Base-by-base conservation (phyloP, 805 yeast genomes). In the Pichia kluyveri region DNA sequence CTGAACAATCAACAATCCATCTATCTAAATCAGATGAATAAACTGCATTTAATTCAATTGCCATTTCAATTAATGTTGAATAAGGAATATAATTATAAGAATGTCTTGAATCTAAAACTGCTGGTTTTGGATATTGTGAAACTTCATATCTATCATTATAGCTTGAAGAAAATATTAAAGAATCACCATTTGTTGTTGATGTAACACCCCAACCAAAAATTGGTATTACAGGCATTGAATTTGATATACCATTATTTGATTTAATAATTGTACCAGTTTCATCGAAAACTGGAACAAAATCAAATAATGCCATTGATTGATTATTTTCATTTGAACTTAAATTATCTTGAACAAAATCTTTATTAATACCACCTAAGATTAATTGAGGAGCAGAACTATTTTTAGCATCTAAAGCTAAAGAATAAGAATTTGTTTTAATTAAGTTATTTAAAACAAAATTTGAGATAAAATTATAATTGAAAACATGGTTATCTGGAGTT, bases 1-100 rank as follows among this genome's bases (percentile, higher is more conserved):
- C 65, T 12, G 73, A 64, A 65, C 93, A 85, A 49, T 75, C 74
- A 14, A 82, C 81, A 15, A 82, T 56, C 91, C 91, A 85, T 17
- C 72, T 56, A 26, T 66, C 68, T 8, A 69, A 57, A 7, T 68
- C 66, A 5, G 65, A 60, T 4, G 75, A 71, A 58, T 77, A 85
- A 52, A 71, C 75, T 0, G 91, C 91, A 56, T 81, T 80, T 38
- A 82, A 66, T 62, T 85, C 90, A 27, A 83, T 69, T 0, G 90
- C 87, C 31, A 85, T 62, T 54, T 76, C 77, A 44, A 84, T 69
- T 40, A 85, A 66, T 6, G 77, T 59, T 42, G 74, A 72, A 39
- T 73, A 63, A 0, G 91, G 91, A 36, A 85, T 60, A 57, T 68
- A 74, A 30, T 70, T 70, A 59, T 63, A 75, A 11, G 62, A 52